phyloP scores from a whole-genome alignment of 2,329 filamentous ascomycete genomes.

The Cercospora sp. region DNA sequence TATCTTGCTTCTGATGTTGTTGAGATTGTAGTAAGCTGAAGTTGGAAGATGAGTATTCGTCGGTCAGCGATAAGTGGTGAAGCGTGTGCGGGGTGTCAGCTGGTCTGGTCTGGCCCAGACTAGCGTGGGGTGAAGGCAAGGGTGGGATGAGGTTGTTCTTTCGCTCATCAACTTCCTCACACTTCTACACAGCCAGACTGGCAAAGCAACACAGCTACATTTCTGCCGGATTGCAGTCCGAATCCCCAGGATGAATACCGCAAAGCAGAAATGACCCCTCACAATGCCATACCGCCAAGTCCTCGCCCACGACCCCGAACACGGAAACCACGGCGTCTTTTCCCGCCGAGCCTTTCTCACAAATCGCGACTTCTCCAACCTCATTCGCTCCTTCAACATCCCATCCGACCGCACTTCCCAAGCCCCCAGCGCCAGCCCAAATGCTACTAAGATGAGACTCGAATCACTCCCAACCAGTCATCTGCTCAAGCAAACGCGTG shows the following conservation, averaged over 20 bases:
- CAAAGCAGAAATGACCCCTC: background rate
- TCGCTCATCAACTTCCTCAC: background rate
- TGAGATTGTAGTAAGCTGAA: background rate
- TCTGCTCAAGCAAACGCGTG: conserved; percentile 13
- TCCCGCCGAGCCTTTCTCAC: background rate
- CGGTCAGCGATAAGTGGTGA: background rate
- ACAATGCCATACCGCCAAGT: background rate
- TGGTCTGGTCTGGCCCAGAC: background rate
- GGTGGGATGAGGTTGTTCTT: background rate
- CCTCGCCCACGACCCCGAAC: background rate
- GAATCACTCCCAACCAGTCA: conserved; percentile 19
- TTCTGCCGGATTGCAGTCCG: background rate
- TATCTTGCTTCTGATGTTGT: background rate
- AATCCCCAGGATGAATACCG: background rate
- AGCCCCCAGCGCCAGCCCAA: conserved; percentile 15
- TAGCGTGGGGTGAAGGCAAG: background rate
- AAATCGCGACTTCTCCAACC: conserved; percentile 8
- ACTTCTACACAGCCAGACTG: background rate
- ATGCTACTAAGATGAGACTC: conserved; percentile 17
- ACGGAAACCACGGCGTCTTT: background rate
- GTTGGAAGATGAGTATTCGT: background rate
- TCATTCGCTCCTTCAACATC: conserved; percentile 6
- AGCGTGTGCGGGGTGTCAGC: background rate
- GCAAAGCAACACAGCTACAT: background rate
- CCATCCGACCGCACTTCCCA: conserved; percentile 3